Evolutionary conservation across 805 yeast genomes (phyloP).

Genomic region (Sungouiozyma intestinalis): DNA sequence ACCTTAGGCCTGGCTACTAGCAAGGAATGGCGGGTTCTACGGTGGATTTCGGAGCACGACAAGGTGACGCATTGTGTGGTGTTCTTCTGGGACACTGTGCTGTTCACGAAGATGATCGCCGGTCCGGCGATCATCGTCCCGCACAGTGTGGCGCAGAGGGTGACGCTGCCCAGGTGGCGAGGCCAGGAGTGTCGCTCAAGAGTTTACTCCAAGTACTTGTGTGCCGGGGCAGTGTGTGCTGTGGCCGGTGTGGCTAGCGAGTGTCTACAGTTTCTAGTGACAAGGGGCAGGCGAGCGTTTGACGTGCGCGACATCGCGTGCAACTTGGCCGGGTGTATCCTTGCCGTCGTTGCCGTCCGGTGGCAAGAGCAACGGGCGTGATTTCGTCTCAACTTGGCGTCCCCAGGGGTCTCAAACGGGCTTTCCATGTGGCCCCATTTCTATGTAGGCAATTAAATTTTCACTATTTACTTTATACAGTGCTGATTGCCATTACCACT

Average conservation of each 20-base stretch:
- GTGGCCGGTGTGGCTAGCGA: constrained; percentile 43
- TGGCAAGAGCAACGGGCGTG: constrained; percentile 7
- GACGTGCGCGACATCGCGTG: constrained; percentile 38
- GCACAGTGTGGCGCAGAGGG: background rate
- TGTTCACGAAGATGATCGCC: constrained; percentile 37
- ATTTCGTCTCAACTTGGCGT: no score
- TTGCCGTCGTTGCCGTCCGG: constrained; percentile 9
- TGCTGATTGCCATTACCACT: no score
- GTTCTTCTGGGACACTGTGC: constrained; percentile 37
- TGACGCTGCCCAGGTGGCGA: background rate
- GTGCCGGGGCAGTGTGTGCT: constrained; percentile 36
- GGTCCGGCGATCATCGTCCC: background rate
- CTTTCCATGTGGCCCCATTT: no score
- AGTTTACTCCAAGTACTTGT: constrained; percentile 10
- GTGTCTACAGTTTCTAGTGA: constrained; percentile 31
- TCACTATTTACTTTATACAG: no score
- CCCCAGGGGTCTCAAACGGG: no score
- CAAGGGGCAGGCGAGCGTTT: constrained; percentile 33
- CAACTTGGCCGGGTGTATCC: constrained; percentile 25
- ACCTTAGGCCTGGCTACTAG: constrained; percentile 29
- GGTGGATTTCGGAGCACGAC: constrained; percentile 35
- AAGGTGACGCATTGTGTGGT: constrained; percentile 40
- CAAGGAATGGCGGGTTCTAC: constrained; percentile 23
- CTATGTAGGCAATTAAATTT: no score
- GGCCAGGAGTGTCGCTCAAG: background rate